Base-by-base conservation (phyloP, 306 rosid genomes). In the Vigna hirtella region DNA sequence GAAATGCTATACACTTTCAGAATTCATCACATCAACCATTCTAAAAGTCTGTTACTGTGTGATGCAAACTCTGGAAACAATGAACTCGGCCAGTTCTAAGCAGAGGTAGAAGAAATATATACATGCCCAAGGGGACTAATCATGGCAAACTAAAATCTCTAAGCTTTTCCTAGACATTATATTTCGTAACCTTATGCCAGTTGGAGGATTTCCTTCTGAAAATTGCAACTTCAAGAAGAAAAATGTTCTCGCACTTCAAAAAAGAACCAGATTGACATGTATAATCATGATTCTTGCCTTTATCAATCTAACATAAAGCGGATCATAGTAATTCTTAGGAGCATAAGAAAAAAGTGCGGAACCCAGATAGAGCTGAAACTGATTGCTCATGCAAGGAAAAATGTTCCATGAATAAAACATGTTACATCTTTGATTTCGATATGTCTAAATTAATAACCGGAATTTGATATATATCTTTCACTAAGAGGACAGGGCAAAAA, bases 331-430 rank as follows among this genome's bases (percentile, higher is more conserved):
- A 69, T 68, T 69, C 42, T 7, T 11, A 0, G 28, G 59, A 69
- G 38, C n/a, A 68, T 58, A 77, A 57, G 48, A 70, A 76, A 81
- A 77, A 32, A 20, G 38, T 48, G 22, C 74, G 9, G 38, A 30
- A 43, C 47, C 49, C 17, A 53, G 24, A 67, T 22, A 47, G 36
- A 66, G 16, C 65, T 47, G 38, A 66, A 56, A 34, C 71, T 68
- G 11, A 12, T 43, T 55, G 59, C 48, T 56, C 53, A 17, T 12
- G 59, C 62, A 49, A 59, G 64, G 59, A 68, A 81, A 53, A 36
- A 68, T 7, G 28, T n/a, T 51, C 45, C 30, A 42, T 2, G 67
- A 43, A 63, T 64, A 61, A 43, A 51, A 63, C 16, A 59, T 50
- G 43, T 4, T 6, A 32, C 30, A 56, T 26, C 45, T 82, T 76